Percentiles rank a stretch among this genome's conserved stretches.
Evolutionary conservation across 345 rosid genomes (phyloP).

Genomic region (Lepidium aucheri): DNA sequence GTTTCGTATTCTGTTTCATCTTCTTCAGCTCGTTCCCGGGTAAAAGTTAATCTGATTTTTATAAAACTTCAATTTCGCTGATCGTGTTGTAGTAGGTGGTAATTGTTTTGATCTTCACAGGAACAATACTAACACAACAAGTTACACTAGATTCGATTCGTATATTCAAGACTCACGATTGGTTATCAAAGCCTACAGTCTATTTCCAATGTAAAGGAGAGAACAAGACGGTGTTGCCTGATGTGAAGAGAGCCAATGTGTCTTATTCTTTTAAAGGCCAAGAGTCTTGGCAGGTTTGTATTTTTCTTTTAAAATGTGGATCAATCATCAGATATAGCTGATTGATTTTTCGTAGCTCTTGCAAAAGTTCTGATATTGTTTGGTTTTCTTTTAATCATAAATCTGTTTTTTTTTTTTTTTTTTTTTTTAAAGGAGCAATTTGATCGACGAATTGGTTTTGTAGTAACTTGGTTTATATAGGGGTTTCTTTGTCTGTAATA

Average conservation of each 20-base stretch:
- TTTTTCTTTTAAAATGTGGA: background rate
- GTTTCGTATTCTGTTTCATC: slow-evolving; percentile 12
- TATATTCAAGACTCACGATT: slow-evolving; percentile 48
- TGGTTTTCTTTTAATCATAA: background rate
- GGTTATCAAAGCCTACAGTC: slow-evolving; percentile 44
- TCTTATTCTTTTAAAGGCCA: slow-evolving; percentile 50
- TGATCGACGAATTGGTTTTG: background rate
- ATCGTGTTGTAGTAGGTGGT: background rate
- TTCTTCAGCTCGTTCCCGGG: slow-evolving; percentile 23
- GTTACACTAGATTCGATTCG: slow-evolving; percentile 49
- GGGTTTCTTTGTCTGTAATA: background rate
- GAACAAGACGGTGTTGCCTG: slow-evolving; percentile 48
- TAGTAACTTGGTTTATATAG: background rate
- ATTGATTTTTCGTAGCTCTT: background rate
- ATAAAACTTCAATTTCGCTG: background rate
- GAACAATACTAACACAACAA: slow-evolving; percentile 32
- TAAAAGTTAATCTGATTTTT: background rate
- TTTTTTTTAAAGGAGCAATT: no score
- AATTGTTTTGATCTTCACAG: slow-evolving; percentile 20
- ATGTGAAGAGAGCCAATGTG: slow-evolving; percentile 34
- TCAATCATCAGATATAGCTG: background rate
- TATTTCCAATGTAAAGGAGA: slow-evolving; percentile 63
- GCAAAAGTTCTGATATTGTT: background rate
- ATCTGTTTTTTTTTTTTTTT: no score
- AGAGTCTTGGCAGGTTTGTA: slow-evolving; percentile 74